Conservation (phyloP, 2,329 filamentous ascomycete species). For the Hypoxylon sp. region DNA sequence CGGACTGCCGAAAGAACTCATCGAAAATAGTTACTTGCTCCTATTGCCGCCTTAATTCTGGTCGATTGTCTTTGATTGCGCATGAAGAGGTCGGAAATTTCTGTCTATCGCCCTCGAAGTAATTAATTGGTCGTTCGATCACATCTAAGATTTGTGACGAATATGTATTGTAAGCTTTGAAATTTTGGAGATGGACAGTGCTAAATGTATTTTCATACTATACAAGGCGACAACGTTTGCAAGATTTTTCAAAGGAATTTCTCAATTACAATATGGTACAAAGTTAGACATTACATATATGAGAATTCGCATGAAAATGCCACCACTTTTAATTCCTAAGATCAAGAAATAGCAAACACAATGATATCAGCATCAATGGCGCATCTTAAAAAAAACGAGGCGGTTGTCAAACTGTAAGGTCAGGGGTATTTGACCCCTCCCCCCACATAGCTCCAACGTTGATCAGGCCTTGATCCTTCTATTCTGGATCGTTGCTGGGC, state of each 20-base stretch:
- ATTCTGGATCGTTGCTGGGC: conserved; percentile 37
- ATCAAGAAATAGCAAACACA: neutral
- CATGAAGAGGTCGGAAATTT: conserved; percentile 12
- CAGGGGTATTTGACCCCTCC: conserved; percentile 33
- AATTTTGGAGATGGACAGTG: conserved; percentile 29
- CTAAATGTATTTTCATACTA: conserved; percentile 2
- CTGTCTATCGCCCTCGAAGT: neutral
- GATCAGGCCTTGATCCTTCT: conserved; percentile 1
- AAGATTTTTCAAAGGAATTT: neutral
- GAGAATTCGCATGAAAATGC: neutral
- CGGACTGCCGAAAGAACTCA: conserved; percentile 55
- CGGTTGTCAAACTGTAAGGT: conserved; percentile 5
- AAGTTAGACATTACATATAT: neutral
- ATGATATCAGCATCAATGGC: neutral
- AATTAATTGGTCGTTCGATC: conserved; percentile 10
- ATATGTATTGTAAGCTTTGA: conserved; percentile 12
- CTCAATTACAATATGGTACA: neutral
- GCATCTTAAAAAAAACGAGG: neutral
- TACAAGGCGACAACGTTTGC: neutral
- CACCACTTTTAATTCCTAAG: neutral
- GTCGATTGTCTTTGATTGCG: conserved; percentile 3
- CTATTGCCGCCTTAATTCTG: neutral
- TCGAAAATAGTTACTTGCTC: conserved; percentile 15
- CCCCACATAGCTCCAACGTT: conserved; percentile 36
- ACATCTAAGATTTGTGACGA: conserved; percentile 9